Conservation (phyloP, 1,284 basidiomycete species). For the Fomitopsis betulina region DNA sequence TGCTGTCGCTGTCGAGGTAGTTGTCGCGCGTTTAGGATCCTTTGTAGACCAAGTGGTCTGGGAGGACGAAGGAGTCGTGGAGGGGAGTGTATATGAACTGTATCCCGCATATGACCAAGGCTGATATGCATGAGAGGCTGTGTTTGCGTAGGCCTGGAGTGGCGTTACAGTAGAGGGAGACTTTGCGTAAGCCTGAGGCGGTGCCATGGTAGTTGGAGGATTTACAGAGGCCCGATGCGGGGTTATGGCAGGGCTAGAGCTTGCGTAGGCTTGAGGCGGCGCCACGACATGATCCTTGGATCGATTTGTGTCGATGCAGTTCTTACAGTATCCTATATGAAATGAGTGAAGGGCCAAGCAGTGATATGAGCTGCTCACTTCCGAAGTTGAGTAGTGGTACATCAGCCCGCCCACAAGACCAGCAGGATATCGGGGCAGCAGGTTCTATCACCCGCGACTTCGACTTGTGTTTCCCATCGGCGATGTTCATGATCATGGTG, state of each 20-base stretch:
- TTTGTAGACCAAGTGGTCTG: neutral
- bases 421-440: constrained; percentile 44
- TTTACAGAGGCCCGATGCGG: neutral
- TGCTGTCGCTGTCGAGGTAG: neutral
- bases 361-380: constrained; percentile 39
- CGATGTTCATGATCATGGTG: constrained; percentile 2
- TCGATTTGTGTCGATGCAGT: constrained; percentile 50
- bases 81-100: neutral
- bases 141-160: constrained; percentile 1
- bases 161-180: neutral
- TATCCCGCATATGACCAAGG: neutral
- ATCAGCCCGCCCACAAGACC: constrained; percentile 54
- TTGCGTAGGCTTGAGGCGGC: constrained; percentile 10
- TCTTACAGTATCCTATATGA: constrained; percentile 31
- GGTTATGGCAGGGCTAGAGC: neutral
- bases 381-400: constrained; percentile 71
- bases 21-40: neutral
- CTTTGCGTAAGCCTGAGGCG: constrained; percentile 3
- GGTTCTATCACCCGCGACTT: constrained; percentile 23
- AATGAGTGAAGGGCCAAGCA: neutral
- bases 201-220: neutral
- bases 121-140: neutral
- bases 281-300: constrained; percentile 2
- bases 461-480: constrained; percentile 20
- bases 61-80: neutral